Percentiles rank a stretch among this genome's conserved stretches.
These are phyloP conservation scores for Starmerella stellata DNA, from an alignment of 805 yeast species.

Conservation along the genomic window DNA sequence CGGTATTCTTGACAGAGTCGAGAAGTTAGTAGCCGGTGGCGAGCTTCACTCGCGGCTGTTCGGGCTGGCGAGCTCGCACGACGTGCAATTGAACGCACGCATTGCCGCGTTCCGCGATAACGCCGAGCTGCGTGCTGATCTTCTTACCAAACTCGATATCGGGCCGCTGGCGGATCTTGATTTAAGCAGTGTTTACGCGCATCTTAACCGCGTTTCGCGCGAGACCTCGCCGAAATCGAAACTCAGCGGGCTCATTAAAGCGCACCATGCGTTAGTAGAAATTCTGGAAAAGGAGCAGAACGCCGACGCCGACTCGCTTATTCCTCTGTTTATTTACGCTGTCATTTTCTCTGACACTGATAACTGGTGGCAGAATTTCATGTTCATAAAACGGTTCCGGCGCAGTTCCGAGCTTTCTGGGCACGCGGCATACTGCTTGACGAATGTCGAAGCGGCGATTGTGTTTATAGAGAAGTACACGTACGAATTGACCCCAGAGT, in stretches of 20 bases:
- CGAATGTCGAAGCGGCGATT: constrained; percentile 29
- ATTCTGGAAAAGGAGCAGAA: constrained; percentile 13
- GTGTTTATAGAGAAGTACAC: constrained; percentile 24
- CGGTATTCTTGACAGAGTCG: constrained; percentile 23
- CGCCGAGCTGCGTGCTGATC: constrained; percentile 4
- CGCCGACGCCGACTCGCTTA: constrained; percentile 25
- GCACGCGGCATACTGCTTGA: constrained; percentile 26
- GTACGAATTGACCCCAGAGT: constrained; percentile 18
- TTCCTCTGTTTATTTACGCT: constrained; percentile 25
- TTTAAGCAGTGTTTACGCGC: background rate
- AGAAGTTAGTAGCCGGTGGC: constrained; percentile 22
- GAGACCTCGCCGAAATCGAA: constrained; percentile 24
- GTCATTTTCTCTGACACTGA: constrained; percentile 21
- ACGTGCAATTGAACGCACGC: constrained; percentile 15
- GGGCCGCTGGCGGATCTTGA: background rate
- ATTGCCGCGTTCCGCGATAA: constrained; percentile 7
- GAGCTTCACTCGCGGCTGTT: constrained; percentile 24
- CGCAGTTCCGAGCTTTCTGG: constrained; percentile 22
- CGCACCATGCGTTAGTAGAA: constrained; percentile 24
- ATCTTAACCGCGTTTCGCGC: constrained; percentile 14
- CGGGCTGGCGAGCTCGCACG: constrained; percentile 11
- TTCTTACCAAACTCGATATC: constrained; percentile 7
- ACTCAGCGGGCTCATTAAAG: constrained; percentile 21
- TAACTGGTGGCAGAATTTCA: constrained; percentile 23
- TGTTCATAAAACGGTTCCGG: constrained; percentile 26